Percentiles rank a stretch among this genome's conserved stretches.
These are phyloP conservation scores for Camelina hispida DNA, from an alignment of 345 rosid species.

Conservation along the genomic window DNA sequence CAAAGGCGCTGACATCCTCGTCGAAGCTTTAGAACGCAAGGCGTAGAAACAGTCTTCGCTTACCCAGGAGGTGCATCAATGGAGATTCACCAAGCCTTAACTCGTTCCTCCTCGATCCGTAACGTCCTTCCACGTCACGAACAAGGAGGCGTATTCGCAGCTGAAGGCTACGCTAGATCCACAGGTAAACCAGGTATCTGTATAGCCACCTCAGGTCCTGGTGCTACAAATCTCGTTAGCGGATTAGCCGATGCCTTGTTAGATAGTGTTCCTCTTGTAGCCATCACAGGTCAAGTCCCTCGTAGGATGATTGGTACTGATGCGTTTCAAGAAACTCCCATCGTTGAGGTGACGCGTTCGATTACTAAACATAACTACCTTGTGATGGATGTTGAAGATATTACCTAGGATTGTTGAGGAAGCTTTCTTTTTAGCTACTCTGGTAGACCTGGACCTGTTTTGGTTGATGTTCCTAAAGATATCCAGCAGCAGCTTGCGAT, in stretches of 20 bases:
- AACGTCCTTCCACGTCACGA: constrained; percentile 96
- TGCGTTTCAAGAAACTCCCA: constrained; percentile 93
- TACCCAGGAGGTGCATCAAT: constrained; percentile 95
- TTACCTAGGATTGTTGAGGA: constrained; percentile 81
- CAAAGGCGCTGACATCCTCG: constrained; percentile 91
- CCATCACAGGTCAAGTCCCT: constrained; percentile 92
- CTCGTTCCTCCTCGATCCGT: constrained; percentile 76
- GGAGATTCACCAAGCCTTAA: constrained; percentile 99
- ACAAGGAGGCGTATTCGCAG: constrained; percentile 94
- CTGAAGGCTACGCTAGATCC: constrained; percentile 92
- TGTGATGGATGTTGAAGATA: constrained; percentile 85
- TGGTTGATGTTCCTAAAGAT: constrained; percentile 94
- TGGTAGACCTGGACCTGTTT: constrained; percentile 91
- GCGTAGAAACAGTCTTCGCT: constrained; percentile 82
- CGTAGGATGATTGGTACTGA: constrained; percentile 94
- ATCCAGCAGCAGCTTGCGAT: constrained; percentile 87
- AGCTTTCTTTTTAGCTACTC: constrained; percentile 86
- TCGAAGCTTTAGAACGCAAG: constrained; percentile 92
- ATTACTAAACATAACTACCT: constrained; percentile 90
- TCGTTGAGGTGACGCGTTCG: constrained; percentile 92
- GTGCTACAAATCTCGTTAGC: constrained; percentile 88
- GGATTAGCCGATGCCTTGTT: constrained; percentile 91
- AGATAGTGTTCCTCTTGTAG: constrained; percentile 89
- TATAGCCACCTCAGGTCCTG: constrained; percentile 96
- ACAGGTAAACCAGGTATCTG: constrained; percentile 89